These are phyloP conservation scores for Myrica gale DNA, from an alignment of 306 rosid species.

Conservation along the genomic window DNA sequence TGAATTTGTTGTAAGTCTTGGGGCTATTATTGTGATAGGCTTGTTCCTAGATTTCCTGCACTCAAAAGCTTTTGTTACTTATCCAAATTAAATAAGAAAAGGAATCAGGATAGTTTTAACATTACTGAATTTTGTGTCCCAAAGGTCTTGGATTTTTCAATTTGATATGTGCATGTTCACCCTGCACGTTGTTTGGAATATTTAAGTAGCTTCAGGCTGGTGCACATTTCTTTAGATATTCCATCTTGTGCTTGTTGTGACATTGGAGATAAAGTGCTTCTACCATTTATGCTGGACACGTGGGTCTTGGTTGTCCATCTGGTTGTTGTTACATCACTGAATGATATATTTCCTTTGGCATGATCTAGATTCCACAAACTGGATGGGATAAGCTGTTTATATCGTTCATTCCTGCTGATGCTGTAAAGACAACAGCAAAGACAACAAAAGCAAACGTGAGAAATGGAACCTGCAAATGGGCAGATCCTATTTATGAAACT, in stretches of 20 bases:
- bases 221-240: conserved; percentile 13
- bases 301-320: neutral
- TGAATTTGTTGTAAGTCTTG: too few relatives aligned
- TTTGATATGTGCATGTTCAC: neutral
- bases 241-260: conserved; percentile 5
- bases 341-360: conserved; percentile 25
- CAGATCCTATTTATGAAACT: conserved; percentile 96
- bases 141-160: neutral
- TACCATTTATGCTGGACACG: neutral
- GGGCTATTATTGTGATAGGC: too few relatives aligned
- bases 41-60: neutral
- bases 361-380: conserved; percentile 80
- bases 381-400: conserved; percentile 98
- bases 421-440: conserved; percentile 86
- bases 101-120: neutral
- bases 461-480: conserved; percentile 98
- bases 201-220: conserved; percentile 16
- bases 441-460: conserved; percentile 96
- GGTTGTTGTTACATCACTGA: conserved; percentile 32
- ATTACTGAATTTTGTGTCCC: neutral
- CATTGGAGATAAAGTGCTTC: conserved; percentile 8
- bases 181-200: neutral
- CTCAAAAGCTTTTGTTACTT: neutral
- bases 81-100: neutral
- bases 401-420: conserved; percentile 77